Evolutionary conservation across 1,139 yeast genomes (phyloP).

Genomic region (Kazachstania sp.): DNA sequence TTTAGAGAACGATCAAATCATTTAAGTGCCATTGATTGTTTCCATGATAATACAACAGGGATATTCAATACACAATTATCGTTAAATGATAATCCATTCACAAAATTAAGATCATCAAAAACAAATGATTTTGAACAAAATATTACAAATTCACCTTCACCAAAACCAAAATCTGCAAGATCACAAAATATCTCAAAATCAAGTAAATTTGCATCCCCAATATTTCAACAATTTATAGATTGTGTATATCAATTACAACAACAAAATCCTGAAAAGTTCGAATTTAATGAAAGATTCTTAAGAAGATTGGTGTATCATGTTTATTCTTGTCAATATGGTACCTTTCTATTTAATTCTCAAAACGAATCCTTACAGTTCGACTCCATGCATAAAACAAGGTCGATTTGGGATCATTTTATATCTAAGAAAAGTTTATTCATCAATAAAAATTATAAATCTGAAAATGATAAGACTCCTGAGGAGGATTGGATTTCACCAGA

Average conservation of each 20-base stretch:
- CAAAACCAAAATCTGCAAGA: not conserved
- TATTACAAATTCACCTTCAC: not conserved
- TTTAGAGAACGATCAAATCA: conserved; percentile 81
- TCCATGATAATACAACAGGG: conserved; percentile 28
- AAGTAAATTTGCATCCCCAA: conserved; percentile 64
- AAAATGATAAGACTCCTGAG: conserved; percentile 19
- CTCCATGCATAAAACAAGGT: conserved; percentile 47
- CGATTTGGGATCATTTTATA: conserved; percentile 91
- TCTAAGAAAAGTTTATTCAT: conserved; percentile 67
- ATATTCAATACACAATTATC: not conserved
- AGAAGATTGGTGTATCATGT: conserved; percentile 78
- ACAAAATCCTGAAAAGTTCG: conserved; percentile 68
- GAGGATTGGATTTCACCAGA: conserved; percentile 59
- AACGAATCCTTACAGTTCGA: conserved; percentile 43
- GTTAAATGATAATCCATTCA: conserved; percentile 1
- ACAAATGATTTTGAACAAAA: not conserved
- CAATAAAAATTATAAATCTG: conserved; percentile 38
- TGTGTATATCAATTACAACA: conserved; percentile 70
- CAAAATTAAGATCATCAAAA: not conserved
- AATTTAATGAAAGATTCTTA: conserved; percentile 81
- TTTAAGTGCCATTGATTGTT: conserved; percentile 38
- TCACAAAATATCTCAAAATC: conserved; percentile 32
- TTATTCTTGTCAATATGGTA: conserved; percentile 92
- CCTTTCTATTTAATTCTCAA: conserved; percentile 73
- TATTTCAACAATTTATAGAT: conserved; percentile 89